Percentiles rank a stretch among this genome's conserved stretches.
phyloP scores from a whole-genome alignment of 306 rosid species.

The Potentilla sterilis region DNA sequence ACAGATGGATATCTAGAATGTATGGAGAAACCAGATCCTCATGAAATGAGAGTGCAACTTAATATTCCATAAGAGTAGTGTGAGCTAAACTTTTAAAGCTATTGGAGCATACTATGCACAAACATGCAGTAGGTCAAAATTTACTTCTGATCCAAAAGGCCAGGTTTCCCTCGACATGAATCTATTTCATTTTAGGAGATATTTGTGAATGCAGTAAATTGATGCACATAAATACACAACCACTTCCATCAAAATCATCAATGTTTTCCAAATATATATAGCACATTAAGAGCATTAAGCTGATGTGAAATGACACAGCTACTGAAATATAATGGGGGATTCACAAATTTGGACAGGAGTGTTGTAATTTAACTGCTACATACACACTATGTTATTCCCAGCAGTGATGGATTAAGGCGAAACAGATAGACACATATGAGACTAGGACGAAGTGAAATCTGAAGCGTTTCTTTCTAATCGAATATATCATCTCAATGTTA shows the following conservation, averaged over 20 bases:
- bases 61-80: neutral
- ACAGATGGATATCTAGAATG: neutral
- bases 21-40: neutral
- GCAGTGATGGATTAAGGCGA: neutral
- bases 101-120: neutral
- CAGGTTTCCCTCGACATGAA: neutral
- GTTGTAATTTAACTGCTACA: neutral
- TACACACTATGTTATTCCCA: neutral
- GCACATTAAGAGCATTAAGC: neutral
- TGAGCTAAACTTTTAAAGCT: neutral
- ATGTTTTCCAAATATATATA: neutral
- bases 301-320: neutral
- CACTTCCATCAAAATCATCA: neutral
- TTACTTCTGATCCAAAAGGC: neutral
- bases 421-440: neutral
- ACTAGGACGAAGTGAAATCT: neutral
- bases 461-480: neutral
- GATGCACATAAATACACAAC: slow-evolving; percentile 4
- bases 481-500: neutral
- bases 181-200: neutral
- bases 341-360: neutral
- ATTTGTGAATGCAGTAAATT: neutral
- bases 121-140: neutral
- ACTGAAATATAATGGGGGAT: neutral
- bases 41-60: neutral